Conservation (phyloP, 345 rosid genomes). For the Leavenworthia alabamica region DNA sequence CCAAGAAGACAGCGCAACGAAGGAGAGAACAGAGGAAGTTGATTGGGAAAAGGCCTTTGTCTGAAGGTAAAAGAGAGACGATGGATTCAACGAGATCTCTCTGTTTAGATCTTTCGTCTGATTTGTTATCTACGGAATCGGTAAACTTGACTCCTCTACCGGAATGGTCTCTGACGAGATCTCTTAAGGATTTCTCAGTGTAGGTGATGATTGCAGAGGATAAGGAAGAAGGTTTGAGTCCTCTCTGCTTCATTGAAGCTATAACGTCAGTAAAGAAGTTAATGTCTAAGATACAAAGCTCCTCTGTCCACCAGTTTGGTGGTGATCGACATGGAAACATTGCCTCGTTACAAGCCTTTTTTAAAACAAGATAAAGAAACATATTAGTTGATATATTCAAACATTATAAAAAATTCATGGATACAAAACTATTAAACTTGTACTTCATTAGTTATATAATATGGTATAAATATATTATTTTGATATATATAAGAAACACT, state of each 20-base stretch:
- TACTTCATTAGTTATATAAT: background rate
- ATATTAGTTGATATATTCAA: background rate
- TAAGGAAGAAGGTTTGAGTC: slow-evolving; percentile 52
- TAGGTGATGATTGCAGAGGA: slow-evolving; percentile 61
- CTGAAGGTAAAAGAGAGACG: slow-evolving; percentile 60
- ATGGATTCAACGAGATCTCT: slow-evolving; percentile 61
- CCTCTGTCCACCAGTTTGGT: slow-evolving; percentile 96
- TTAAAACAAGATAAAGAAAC: background rate
- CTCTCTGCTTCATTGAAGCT: slow-evolving; percentile 57
- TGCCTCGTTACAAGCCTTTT: slow-evolving; percentile 68
- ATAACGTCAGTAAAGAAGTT: slow-evolving; percentile 47
- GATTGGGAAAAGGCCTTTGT: slow-evolving; percentile 62
- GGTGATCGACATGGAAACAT: slow-evolving; percentile 82
- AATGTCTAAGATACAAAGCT: slow-evolving; percentile 63
- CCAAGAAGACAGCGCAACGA: slow-evolving; percentile 68
- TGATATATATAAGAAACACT: background rate
- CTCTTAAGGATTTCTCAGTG: slow-evolving; percentile 75
- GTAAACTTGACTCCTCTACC: slow-evolving; percentile 44
- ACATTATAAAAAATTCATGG: background rate
- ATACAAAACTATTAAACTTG: background rate
- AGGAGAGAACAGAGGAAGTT: slow-evolving; percentile 88
- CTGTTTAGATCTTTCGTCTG: slow-evolving; percentile 41
- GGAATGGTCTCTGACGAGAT: slow-evolving; percentile 79
- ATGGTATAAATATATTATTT: background rate
- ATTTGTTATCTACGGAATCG: slow-evolving; percentile 23